Conservation (phyloP, 805 yeast species). For the Pichia thaimueangensis region DNA sequence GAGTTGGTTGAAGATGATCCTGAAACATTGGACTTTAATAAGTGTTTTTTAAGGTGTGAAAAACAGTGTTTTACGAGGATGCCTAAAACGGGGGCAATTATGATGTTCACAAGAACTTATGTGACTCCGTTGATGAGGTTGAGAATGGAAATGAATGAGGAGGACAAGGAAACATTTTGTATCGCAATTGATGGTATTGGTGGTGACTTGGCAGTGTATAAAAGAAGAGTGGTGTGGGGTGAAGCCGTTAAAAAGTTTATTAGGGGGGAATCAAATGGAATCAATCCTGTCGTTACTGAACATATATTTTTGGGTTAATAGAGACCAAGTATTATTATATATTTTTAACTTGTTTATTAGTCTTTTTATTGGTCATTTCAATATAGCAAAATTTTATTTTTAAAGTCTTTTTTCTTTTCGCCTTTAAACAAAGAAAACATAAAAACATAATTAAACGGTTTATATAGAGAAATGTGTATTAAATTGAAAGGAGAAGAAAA, state of each 20-base stretch:
- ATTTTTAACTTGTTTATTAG: too few relatives aligned
- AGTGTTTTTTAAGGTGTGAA: conserved; percentile 52
- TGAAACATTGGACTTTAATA: conserved; percentile 35
- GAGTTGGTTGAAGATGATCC: conserved; percentile 31
- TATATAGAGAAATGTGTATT: too few relatives aligned
- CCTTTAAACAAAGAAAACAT: too few relatives aligned
- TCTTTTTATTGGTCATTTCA: too few relatives aligned
- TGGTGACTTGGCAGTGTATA: conserved; percentile 51
- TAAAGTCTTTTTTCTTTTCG: too few relatives aligned
- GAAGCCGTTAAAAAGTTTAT: conserved; percentile 46
- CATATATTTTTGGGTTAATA: too few relatives aligned
- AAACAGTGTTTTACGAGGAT: conserved; percentile 51
- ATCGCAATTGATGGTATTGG: conserved; percentile 63
- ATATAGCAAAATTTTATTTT: too few relatives aligned
- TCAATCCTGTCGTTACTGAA: too few relatives aligned
- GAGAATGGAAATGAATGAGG: conserved; percentile 32
- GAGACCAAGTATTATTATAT: too few relatives aligned
- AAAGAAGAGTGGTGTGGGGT: conserved; percentile 63
- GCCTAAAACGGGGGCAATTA: conserved; percentile 39
- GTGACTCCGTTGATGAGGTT: conserved; percentile 44
- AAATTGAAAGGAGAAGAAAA: too few relatives aligned
- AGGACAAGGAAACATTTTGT: conserved; percentile 38
- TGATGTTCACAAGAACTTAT: conserved; percentile 55
- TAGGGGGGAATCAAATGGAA: conserved; percentile 32
- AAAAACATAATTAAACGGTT: too few relatives aligned